Evolutionary conservation across 768 basidiomycete genomes (phyloP).

Genomic region (Pleurotus tuoliensis): DNA sequence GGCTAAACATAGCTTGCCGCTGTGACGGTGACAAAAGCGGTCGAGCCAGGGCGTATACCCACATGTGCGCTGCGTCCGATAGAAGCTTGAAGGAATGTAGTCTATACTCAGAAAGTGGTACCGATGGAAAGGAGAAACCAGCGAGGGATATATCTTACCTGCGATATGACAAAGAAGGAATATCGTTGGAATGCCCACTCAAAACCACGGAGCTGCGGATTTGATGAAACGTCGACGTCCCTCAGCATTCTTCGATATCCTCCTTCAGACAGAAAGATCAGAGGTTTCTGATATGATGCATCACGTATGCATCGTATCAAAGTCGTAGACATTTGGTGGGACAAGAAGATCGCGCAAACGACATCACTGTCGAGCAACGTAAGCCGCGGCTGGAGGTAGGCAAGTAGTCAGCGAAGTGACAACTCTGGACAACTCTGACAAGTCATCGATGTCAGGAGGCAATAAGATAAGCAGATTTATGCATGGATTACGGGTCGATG

Average conservation of each 20-base stretch:
- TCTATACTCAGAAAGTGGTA: too few relatives aligned
- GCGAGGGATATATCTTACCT: too few relatives aligned
- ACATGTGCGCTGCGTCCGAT: slow-evolving; percentile 1
- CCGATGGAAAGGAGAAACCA: too few relatives aligned
- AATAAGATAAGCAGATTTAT: background rate
- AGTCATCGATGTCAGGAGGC: background rate
- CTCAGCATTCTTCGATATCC: too few relatives aligned
- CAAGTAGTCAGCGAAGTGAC: too few relatives aligned
- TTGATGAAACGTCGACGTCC: too few relatives aligned
- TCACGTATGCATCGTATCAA: too few relatives aligned
- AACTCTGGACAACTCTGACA: background rate
- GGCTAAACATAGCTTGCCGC: slow-evolving; percentile 1
- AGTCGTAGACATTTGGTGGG: background rate
- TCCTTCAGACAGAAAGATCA: background rate
- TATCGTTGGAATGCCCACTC: too few relatives aligned
- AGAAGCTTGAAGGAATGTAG: background rate
- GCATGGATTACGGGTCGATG: background rate
- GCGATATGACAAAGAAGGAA: too few relatives aligned
- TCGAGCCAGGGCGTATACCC: background rate
- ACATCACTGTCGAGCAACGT: background rate
- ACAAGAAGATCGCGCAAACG: background rate
- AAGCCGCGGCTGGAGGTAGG: background rate
- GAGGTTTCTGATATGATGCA: background rate
- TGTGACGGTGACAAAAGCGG: slow-evolving; percentile 1
- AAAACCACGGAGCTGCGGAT: too few relatives aligned